Percentiles rank a stretch among this genome's conserved stretches.
These are phyloP conservation scores for Tephrocybe sp. DNA, from an alignment of 768 basidiomycete genomes.

Conservation along the genomic window DNA sequence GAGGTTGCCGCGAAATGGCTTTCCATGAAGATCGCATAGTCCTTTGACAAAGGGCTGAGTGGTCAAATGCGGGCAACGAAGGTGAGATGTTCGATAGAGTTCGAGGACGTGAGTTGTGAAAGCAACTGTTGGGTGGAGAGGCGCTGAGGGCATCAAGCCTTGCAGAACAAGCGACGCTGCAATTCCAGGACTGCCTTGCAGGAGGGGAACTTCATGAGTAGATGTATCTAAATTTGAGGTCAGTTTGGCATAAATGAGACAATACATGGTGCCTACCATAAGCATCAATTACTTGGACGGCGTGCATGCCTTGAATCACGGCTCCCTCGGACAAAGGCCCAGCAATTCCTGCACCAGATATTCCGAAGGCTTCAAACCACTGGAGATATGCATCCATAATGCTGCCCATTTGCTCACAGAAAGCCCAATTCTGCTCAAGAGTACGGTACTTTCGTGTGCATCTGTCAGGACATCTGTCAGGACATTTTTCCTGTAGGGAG, in stretches of 20 bases:
- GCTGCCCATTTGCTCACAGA: no score
- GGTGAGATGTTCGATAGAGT: slow-evolving; percentile 18
- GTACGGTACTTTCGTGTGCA: no score
- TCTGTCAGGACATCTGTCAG: no score
- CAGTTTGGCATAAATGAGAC: neutral
- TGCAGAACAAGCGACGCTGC: slow-evolving; percentile 19
- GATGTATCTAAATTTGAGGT: neutral
- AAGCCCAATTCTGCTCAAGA: no score
- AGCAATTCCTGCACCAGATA: neutral
- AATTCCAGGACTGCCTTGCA: slow-evolving; percentile 5
- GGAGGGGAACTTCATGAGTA: neutral
- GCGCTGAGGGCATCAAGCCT: slow-evolving; percentile 26
- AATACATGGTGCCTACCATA: neutral
- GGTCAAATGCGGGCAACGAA: slow-evolving; percentile 24
- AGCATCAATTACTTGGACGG: slow-evolving; percentile 4
- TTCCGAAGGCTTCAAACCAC: slow-evolving; percentile 8
- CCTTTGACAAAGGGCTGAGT: slow-evolving; percentile 27
- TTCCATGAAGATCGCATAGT: slow-evolving; percentile 28
- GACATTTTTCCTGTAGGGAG: no score
- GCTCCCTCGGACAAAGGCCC: no score
- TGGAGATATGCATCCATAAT: slow-evolving; percentile 10
- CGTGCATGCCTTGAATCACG: neutral
- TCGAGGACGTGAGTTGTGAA: slow-evolving; percentile 23
- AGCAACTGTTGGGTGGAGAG: slow-evolving; percentile 17
- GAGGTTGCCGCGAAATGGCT: slow-evolving; percentile 18